These are phyloP conservation scores for Fabrea salina DNA, from an alignment of 169 alveolate species.

Conservation along the genomic window DNA sequence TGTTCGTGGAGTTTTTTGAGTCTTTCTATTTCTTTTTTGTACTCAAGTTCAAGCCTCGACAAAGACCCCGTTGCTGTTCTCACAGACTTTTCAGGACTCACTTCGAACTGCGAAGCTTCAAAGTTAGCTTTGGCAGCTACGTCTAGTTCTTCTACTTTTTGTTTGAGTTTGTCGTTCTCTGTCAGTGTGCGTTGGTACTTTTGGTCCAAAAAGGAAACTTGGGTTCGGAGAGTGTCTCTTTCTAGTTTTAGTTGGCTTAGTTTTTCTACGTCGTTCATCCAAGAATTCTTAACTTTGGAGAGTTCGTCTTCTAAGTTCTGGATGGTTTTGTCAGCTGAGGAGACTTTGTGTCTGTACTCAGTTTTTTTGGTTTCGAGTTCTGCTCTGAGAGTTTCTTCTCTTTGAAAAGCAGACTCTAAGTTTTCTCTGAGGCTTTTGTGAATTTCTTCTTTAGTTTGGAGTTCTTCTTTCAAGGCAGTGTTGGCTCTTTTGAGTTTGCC, in stretches of 20 bases:
- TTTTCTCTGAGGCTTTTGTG: background rate
- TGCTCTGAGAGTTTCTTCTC: background rate
- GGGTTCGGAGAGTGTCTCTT: constrained; percentile 27
- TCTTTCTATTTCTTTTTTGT: constrained; percentile 4
- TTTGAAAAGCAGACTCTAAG: background rate
- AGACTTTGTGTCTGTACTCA: background rate
- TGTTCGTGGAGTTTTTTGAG: background rate
- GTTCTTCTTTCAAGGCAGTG: constrained; percentile 8
- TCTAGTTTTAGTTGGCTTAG: constrained; percentile 23
- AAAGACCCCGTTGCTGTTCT: constrained; percentile 31
- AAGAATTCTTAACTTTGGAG: constrained; percentile 1
- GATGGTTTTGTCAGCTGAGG: background rate
- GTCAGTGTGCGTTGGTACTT: background rate
- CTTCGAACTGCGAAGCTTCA: constrained; percentile 21
- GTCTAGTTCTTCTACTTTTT: constrained; percentile 29
- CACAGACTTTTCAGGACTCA: background rate
- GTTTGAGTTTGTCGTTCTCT: background rate
- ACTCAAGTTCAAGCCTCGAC: constrained; percentile 28
- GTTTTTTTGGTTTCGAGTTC: background rate
- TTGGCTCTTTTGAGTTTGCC: background rate
- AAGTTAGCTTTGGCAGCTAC: constrained; percentile 12
- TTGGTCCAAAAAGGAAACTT: background rate
- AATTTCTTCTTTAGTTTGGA: constrained; percentile 18
- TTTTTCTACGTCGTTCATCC: constrained; percentile 29
- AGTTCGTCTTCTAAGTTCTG: background rate